Percentiles rank a stretch among this genome's conserved stretches.
Conservation (phyloP, 1,284 basidiomycete genomes). For the Trametes sp. region DNA sequence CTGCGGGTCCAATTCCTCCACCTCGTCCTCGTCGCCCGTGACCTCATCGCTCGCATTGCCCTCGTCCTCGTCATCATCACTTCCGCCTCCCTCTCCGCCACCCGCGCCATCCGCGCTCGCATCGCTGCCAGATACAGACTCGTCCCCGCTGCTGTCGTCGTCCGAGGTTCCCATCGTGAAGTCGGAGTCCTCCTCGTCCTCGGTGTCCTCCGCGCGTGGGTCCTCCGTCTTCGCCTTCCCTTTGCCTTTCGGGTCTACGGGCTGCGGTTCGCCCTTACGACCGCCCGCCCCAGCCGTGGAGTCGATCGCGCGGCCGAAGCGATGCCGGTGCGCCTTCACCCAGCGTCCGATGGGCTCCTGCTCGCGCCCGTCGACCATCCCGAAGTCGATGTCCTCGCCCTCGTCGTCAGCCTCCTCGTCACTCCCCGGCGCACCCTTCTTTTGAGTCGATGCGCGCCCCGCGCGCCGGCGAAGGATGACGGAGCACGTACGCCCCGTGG, state of each 20-base stretch:
- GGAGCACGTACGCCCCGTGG: conserved; percentile 72
- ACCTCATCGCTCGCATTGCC: conserved; percentile 32
- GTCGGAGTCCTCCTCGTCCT: conserved; percentile 64
- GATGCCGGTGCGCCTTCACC: conserved; percentile 60
- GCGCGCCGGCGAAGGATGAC: conserved; percentile 61
- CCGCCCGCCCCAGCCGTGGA: conserved; percentile 5
- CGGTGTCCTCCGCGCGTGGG: conserved; percentile 48
- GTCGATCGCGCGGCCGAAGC: conserved; percentile 57
- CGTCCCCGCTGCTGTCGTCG: conserved; percentile 35
- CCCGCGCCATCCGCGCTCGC: conserved; percentile 32
- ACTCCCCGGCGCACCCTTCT: conserved; percentile 37
- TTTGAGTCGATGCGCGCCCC: conserved; percentile 22
- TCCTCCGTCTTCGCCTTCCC: conserved; percentile 37
- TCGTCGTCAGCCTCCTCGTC: conserved; percentile 46
- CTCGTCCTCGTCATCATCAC: conserved; percentile 31
- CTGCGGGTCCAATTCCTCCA: conserved; percentile 60
- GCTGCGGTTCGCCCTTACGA: conserved; percentile 23
- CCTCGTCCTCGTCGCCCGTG: conserved; percentile 46
- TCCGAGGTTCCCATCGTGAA: conserved; percentile 45
- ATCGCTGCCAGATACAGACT: conserved; percentile 19
- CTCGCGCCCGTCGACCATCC: conserved; percentile 74
- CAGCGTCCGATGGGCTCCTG: conserved; percentile 70
- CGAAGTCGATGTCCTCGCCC: conserved; percentile 68
- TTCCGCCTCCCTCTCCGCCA: conserved; percentile 38
- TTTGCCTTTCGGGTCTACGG: conserved; percentile 23